Evolutionary conservation across 1,284 basidiomycete genomes (phyloP).

Genomic region (Cystobasidium sp.): DNA sequence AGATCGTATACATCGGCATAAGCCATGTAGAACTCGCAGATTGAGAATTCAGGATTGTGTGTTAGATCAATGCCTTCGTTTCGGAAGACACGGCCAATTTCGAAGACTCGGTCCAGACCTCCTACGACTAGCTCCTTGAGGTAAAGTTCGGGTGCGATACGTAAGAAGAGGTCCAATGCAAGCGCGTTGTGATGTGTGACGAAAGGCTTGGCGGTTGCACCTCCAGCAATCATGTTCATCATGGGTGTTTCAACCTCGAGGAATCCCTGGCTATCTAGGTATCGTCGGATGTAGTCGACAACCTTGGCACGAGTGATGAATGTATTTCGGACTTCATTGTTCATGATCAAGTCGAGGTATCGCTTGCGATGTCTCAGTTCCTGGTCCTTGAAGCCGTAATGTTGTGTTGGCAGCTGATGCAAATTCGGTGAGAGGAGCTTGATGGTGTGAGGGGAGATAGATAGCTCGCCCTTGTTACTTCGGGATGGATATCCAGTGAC

Average conservation of each 20-base stretch:
- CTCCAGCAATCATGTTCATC: constrained; percentile 95
- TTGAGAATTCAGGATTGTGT: constrained; percentile 95
- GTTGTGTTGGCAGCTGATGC: constrained; percentile 86
- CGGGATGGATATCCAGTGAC: constrained; percentile 86
- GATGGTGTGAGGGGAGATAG: constrained; percentile 81
- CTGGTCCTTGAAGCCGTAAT: constrained; percentile 92
- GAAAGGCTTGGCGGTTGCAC: constrained; percentile 98
- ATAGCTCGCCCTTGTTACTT: constrained; percentile 95
- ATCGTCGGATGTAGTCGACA: constrained; percentile 67
- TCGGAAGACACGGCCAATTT: constrained; percentile 96
- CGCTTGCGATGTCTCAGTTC: constrained; percentile 98
- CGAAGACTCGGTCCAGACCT: constrained; percentile 95
- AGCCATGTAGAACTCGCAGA: constrained; percentile 99
- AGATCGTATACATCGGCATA: constrained; percentile 99
- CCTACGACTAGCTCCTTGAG: constrained; percentile 98
- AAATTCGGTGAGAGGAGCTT: constrained; percentile 92
- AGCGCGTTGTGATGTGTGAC: constrained; percentile 99
- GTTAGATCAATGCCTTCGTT: constrained; percentile 99
- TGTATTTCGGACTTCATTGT: constrained; percentile 83
- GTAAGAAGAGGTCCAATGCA: constrained; percentile 95
- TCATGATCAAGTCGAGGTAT: constrained; percentile 97
- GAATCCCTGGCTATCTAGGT: constrained; percentile 90
- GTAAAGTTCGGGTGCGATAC: constrained; percentile 96
- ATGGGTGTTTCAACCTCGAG: constrained; percentile 98
- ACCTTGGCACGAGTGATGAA: constrained; percentile 77